Percentiles rank a stretch among this genome's conserved stretches.
Conservation (phyloP, 768 basidiomycete genomes). For the Pleurotus djamor region DNA sequence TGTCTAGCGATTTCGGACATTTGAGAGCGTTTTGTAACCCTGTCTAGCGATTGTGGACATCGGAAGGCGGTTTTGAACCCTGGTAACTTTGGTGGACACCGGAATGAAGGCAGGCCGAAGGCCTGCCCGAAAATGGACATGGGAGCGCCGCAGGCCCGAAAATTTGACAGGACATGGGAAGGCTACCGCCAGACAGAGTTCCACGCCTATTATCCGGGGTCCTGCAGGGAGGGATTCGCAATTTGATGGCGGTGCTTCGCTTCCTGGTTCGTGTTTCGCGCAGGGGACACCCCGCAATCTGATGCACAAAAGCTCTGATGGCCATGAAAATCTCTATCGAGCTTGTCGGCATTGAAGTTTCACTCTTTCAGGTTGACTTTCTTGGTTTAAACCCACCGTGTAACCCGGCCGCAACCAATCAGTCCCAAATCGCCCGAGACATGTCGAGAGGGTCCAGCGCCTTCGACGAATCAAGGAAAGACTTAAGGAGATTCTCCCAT, state of each 20-base stretch:
- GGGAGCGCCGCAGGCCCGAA: too few relatives aligned
- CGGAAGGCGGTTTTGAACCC: too few relatives aligned
- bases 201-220: too few relatives aligned
- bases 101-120: too few relatives aligned
- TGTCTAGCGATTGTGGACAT: too few relatives aligned
- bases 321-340: background rate
- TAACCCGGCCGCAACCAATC: conserved; percentile 1
- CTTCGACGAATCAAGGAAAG: background rate
- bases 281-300: background rate
- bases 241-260: background rate
- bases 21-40: too few relatives aligned
- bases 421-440: background rate
- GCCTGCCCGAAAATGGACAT: too few relatives aligned
- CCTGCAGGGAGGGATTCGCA: too few relatives aligned
- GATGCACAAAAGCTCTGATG: background rate
- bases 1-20: too few relatives aligned
- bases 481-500: background rate
- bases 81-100: too few relatives aligned
- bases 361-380: background rate
- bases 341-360: background rate
- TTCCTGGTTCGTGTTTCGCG: background rate
- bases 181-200: too few relatives aligned
- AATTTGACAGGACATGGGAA: too few relatives aligned
- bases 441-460: background rate
- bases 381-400: background rate